Evolutionary conservation across 2,329 filamentous ascomycete genomes (phyloP).

Genomic region (Bertia moriformis): DNA sequence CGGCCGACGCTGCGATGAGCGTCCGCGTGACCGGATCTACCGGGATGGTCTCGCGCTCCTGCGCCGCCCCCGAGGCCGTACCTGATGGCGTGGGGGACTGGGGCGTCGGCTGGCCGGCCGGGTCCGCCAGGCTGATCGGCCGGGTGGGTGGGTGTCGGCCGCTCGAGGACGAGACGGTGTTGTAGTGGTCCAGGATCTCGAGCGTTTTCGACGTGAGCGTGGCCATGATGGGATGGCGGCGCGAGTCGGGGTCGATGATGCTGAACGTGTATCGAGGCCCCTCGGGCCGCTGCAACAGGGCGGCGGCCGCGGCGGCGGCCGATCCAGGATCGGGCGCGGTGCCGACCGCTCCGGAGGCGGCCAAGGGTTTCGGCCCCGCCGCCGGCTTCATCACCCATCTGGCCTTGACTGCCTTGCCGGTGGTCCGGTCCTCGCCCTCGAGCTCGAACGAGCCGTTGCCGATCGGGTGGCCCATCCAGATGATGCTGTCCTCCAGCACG

Average conservation of each 20-base stretch:
- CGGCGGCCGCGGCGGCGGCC: conserved; percentile 7
- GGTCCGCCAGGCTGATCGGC: conserved; percentile 29
- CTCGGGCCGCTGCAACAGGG: too few species aligned
- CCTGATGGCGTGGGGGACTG: too few species aligned
- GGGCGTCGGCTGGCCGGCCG: conserved; percentile 25
- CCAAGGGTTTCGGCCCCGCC: conserved; percentile 10
- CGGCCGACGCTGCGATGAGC: conserved; percentile 5
- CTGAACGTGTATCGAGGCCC: conserved; percentile 61
- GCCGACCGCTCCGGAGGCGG: conserved; percentile 7
- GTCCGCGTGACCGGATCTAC: conserved; percentile 3
- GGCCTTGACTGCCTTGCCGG: conserved; percentile 41
- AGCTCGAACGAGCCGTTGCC: conserved; percentile 53
- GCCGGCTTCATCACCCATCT: conserved; percentile 49
- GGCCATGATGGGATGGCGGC: conserved; percentile 63
- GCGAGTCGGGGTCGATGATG: conserved; percentile 53
- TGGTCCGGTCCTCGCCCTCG: conserved; percentile 38
- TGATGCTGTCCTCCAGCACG: conserved; percentile 45
- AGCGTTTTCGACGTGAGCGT: conserved; percentile 48
- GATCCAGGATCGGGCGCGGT: conserved; percentile 9
- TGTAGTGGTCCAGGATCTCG: conserved; percentile 57
- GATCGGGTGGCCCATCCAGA: conserved; percentile 38
- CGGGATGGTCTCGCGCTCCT: conserved; percentile 4
- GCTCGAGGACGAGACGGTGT: conserved; percentile 33
- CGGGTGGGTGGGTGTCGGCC: too few species aligned
- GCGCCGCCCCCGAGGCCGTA: conserved; percentile 9